Percentiles rank a stretch among this genome's conserved stretches.
These are phyloP conservation scores for Cerioporus squamosus DNA, from an alignment of 1,284 basidiomycete species.

Conservation along the genomic window DNA sequence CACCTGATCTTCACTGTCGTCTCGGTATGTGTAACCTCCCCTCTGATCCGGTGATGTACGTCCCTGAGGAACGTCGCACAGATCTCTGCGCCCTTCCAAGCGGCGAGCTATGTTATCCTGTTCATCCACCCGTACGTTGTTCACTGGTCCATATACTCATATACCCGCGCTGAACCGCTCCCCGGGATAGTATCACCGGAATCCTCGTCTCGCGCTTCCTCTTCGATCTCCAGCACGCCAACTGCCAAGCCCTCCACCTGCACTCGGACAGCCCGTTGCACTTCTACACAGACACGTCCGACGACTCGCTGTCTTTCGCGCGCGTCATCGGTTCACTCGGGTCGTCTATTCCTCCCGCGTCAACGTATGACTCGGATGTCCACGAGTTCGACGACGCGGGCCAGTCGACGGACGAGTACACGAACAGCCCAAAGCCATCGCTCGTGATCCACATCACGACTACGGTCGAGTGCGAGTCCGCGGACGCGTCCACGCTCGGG, in stretches of 20 bases:
- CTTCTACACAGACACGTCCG: no score
- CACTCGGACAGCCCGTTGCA: no score
- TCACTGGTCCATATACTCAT: neutral
- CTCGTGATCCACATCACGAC: no score
- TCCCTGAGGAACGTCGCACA: neutral
- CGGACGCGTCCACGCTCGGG: no score
- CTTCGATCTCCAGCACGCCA: slow-evolving; percentile 2
- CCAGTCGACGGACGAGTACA: no score
- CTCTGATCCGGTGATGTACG: neutral
- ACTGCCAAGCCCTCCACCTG: neutral
- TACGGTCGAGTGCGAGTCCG: no score
- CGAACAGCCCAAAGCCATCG: no score
- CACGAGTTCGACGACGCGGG: no score
- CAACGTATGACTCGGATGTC: neutral
- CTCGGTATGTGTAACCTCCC: neutral
- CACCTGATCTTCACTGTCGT: neutral
- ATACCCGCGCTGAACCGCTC: no score
- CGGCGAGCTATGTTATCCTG: neutral
- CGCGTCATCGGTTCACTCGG: neutral
- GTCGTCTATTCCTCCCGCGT: neutral
- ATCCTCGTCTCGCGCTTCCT: slow-evolving; percentile 11
- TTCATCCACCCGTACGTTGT: slow-evolving; percentile 5
- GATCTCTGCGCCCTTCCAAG: neutral
- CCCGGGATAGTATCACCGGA: neutral
- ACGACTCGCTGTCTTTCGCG: neutral